Percentiles rank a stretch among this genome's conserved stretches.
Conservation (phyloP, 2,329 filamentous ascomycete species). For the Neurospora crassa region DNA sequence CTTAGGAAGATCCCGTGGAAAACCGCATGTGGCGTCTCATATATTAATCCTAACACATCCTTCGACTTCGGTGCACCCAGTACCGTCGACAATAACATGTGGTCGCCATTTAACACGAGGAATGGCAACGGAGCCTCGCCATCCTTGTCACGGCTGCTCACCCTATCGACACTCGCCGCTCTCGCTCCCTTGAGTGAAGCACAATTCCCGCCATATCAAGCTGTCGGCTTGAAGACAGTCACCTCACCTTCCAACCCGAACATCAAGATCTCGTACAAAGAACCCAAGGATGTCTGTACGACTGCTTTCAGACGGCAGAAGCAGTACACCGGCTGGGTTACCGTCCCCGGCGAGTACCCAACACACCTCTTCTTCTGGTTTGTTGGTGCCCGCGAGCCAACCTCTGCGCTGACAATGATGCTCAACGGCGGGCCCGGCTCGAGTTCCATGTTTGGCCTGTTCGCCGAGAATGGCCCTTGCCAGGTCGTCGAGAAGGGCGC, state of each 20-base stretch:
- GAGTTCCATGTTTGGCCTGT: slow-evolving; percentile 56
- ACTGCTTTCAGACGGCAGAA: slow-evolving; percentile 56
- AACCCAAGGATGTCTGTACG: slow-evolving; percentile 49
- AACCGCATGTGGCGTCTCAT: neutral
- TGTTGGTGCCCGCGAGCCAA: slow-evolving; percentile 33
- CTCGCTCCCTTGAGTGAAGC: neutral
- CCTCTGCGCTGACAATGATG: slow-evolving; percentile 45
- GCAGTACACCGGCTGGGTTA: slow-evolving; percentile 64
- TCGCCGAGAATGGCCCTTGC: slow-evolving; percentile 48
- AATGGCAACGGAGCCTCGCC: neutral
- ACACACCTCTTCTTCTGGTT: slow-evolving; percentile 46
- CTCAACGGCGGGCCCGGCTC: slow-evolving; percentile 59
- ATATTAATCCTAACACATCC: neutral
- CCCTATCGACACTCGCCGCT: neutral
- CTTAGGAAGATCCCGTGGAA: neutral
- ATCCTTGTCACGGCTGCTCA: neutral
- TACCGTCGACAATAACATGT: neutral
- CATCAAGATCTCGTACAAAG: slow-evolving; percentile 60
- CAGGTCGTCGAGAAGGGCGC: slow-evolving; percentile 37
- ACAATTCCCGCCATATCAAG: slow-evolving; percentile 4
- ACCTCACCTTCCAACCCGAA: slow-evolving; percentile 51
- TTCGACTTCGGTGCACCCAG: neutral
- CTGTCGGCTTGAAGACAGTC: slow-evolving; percentile 42
- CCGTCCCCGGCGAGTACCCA: slow-evolving; percentile 43
- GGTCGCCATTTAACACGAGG: neutral